Evolutionary conservation across 177 flowering plant species (phyloP).

Genomic region (Vitis hybrid): DNA sequence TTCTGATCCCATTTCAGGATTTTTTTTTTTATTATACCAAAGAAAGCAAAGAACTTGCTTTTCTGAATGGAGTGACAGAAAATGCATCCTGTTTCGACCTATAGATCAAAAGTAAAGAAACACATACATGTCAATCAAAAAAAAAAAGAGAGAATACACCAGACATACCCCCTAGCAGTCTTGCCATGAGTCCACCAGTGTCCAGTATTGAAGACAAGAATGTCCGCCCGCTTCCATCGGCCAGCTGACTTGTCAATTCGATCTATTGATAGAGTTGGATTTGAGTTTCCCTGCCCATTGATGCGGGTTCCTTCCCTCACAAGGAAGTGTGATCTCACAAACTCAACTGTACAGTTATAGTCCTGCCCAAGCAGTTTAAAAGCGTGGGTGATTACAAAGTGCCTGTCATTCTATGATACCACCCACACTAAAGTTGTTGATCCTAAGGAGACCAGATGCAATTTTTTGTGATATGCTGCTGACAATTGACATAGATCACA

Average conservation of each 20-base stretch:
- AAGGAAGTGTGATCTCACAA: slow-evolving; percentile 91
- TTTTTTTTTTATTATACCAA: no score
- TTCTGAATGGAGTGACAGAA: no score
- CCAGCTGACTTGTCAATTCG: slow-evolving; percentile 64
- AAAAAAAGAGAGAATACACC: not conserved
- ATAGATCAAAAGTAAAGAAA: no score
- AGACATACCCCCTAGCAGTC: slow-evolving; percentile 78
- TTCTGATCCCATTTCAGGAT: no score
- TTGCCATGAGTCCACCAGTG: slow-evolving; percentile 99
- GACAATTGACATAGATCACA: no score
- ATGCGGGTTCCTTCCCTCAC: slow-evolving; percentile 75
- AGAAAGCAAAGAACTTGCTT: no score
- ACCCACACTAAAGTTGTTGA: no score
- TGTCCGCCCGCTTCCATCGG: slow-evolving; percentile 82
- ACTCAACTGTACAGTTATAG: slow-evolving; percentile 77
- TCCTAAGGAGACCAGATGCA: no score
- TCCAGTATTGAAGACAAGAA: slow-evolving; percentile 89
- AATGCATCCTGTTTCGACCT: no score
- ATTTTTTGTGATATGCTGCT: no score
- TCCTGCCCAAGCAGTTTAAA: slow-evolving; percentile 48
- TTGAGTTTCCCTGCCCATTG: slow-evolving; percentile 69
- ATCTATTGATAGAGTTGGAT: slow-evolving; percentile 81
- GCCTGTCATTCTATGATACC: no score
- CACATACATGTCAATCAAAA: not conserved
- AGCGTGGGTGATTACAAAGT: no score